A percentile compares a stretch with the other conserved stretches of the same genome.
phyloP scores from a whole-genome alignment of 352 stramenopile species.

The Pythium folliculosum region DNA sequence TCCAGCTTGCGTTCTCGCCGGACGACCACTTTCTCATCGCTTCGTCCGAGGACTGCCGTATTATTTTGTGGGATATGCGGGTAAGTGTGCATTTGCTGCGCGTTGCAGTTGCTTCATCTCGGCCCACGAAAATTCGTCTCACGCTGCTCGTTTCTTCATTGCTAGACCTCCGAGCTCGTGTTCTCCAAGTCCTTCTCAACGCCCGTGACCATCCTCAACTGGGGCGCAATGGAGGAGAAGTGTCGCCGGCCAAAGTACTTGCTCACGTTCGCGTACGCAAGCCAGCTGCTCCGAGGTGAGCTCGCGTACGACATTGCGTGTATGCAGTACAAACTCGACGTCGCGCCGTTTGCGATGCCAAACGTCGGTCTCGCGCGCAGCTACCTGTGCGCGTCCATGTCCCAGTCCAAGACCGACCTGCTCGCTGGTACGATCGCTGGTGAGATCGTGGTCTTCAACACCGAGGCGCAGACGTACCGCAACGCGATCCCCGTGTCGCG shows the following conservation, averaged over 20 bases:
- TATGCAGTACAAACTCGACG: slow-evolving; percentile 81
- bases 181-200: slow-evolving; percentile 66
- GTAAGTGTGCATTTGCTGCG: slow-evolving; percentile 28
- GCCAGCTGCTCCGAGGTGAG: slow-evolving; percentile 59
- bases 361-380: slow-evolving; percentile 70
- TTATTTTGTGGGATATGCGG: slow-evolving; percentile 79
- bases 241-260: slow-evolving; percentile 65
- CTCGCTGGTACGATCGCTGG: slow-evolving; percentile 67
- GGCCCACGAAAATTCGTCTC: not conserved
- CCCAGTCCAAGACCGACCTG: slow-evolving; percentile 49
- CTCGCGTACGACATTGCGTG: slow-evolving; percentile 71
- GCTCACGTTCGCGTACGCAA: slow-evolving; percentile 67
- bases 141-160: not conserved
- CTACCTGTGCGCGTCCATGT: slow-evolving; percentile 71
- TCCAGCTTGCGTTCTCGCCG: slow-evolving; percentile 73
- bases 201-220: slow-evolving; percentile 70
- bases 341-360: slow-evolving; percentile 65
- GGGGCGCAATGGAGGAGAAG: slow-evolving; percentile 70
- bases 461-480: slow-evolving; percentile 62
- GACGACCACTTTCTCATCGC: slow-evolving; percentile 79
- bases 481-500: slow-evolving; percentile 59
- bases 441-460: slow-evolving; percentile 88
- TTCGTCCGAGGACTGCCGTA: slow-evolving; percentile 59
- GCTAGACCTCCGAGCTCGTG: slow-evolving; percentile 69
- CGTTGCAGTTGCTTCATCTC: not conserved